Evolutionary conservation across 257 asterid genomes (phyloP).

Genomic region (Petunia axillaris): DNA sequence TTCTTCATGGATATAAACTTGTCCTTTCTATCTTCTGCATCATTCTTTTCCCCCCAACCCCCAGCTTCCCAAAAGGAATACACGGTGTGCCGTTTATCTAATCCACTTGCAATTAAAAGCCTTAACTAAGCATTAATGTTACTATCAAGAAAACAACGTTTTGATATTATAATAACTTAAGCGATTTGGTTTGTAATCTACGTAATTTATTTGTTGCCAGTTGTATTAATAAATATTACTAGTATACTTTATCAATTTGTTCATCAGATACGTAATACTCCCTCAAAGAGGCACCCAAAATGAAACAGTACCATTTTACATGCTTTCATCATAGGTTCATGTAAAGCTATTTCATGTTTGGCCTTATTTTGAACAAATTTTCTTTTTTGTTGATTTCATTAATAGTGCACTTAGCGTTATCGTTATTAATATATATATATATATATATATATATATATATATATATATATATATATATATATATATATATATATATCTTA

Average conservation of each 20-base stretch:
- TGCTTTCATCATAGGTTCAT: no score
- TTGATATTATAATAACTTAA: neutral
- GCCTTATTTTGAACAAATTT: neutral
- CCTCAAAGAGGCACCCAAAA: neutral
- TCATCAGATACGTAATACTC: no score
- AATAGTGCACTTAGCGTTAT: neutral
- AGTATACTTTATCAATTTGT: no score
- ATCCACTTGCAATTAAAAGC: neutral
- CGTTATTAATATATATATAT: no score
- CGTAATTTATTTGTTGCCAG: neutral
- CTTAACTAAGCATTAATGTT: neutral
- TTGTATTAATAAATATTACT: neutral
- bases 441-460: no score
- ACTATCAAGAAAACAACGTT: neutral
- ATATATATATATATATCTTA: no score
- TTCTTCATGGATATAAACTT: no score
- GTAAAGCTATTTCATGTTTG: neutral
- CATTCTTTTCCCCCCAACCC: no score
- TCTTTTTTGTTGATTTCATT: neutral
- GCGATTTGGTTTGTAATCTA: neutral
- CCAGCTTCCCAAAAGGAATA: no score
- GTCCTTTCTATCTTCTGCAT: no score
- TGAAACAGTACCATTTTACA: neutral
- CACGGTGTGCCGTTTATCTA: no score
- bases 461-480: no score